Conservation (phyloP, 2,329 filamentous ascomycete species). For the Gremmenia infestans region DNA sequence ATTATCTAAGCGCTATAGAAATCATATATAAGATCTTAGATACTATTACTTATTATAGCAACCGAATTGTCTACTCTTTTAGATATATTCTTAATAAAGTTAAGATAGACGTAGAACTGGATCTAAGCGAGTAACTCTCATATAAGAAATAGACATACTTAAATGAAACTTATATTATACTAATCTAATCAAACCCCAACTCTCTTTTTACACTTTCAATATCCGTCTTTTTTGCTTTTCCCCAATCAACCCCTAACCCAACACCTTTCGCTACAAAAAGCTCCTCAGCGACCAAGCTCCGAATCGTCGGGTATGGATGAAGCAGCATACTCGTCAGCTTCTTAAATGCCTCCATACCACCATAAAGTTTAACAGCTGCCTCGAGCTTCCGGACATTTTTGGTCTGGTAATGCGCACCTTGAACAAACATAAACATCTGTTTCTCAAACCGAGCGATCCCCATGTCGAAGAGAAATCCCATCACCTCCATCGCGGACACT, state of each 20-base stretch:
- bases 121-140: too few species aligned
- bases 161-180: background rate
- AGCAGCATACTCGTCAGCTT: constrained; percentile 69
- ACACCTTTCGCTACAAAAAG: constrained; percentile 43
- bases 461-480: constrained; percentile 71
- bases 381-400: constrained; percentile 77
- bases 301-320: constrained; percentile 77
- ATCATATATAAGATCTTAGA: too few species aligned
- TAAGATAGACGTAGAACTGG: too few species aligned
- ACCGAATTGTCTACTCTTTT: too few species aligned
- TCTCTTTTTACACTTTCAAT: constrained; percentile 3
- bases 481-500: constrained; percentile 70
- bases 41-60: too few species aligned
- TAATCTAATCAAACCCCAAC: background rate
- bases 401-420: constrained; percentile 78
- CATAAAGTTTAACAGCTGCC: constrained; percentile 76
- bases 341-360: constrained; percentile 55
- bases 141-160: background rate
- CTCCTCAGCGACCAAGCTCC: constrained; percentile 55
- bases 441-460: constrained; percentile 41
- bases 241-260: constrained; percentile 48
- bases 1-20: too few species aligned
- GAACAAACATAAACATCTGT: constrained; percentile 62
- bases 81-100: too few species aligned
- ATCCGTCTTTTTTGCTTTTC: constrained; percentile 40